Evolutionary conservation across 352 stramenopile genomes (phyloP).

Genomic region (Phytopythium mirpurense): DNA sequence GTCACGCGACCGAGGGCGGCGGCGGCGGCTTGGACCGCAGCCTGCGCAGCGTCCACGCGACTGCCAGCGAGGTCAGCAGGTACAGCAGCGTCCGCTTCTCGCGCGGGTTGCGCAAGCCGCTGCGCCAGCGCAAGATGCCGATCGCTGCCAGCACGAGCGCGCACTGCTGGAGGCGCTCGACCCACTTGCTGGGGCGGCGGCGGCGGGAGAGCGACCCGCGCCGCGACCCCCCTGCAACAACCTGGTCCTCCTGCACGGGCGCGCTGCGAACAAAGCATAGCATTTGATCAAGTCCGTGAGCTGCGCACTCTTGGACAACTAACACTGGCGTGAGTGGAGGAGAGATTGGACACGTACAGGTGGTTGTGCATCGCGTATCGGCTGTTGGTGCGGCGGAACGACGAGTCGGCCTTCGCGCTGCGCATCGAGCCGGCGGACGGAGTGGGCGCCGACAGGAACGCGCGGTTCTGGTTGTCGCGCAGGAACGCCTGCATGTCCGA

Average conservation of each 20-base stretch:
- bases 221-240: conserved; percentile 21
- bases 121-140: conserved; percentile 45
- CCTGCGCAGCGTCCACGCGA: conserved; percentile 49
- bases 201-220: conserved; percentile 12
- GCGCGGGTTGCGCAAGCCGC: conserved; percentile 31
- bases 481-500: conserved; percentile 84
- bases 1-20: conserved; percentile 10
- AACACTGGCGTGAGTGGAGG: background rate
- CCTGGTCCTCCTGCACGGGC: conserved; percentile 57
- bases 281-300: too few relatives aligned
- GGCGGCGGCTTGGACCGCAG: conserved; percentile 30
- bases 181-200: conserved; percentile 25
- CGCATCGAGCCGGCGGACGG: conserved; percentile 27
- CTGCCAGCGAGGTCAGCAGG: conserved; percentile 49
- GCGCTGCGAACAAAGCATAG: conserved; percentile 18
- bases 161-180: conserved; percentile 28
- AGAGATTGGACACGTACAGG: conserved; percentile 30
- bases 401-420: conserved; percentile 36
- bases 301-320: background rate
- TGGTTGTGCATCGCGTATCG: conserved; percentile 41
- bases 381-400: conserved; percentile 49
- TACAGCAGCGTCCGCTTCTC: conserved; percentile 64
- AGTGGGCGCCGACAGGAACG: conserved; percentile 48
- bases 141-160: conserved; percentile 30
- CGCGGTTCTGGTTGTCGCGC: conserved; percentile 28